phyloP scores from a whole-genome alignment of 176 grass and related monocot species.

The Thinopyrum elongatum region DNA sequence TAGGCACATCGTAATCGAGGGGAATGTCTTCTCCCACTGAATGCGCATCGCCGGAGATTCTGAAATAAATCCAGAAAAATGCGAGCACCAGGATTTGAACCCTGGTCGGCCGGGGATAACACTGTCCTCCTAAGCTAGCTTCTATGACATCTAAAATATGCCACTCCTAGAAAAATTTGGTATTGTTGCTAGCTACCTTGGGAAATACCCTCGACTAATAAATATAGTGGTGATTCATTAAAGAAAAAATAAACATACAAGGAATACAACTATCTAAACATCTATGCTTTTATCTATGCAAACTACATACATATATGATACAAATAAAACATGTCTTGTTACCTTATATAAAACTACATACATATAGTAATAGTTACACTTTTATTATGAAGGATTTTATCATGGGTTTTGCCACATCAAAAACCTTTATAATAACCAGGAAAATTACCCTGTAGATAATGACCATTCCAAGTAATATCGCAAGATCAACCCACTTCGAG shows the following conservation, averaged over 20 bases:
- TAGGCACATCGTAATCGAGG: too few relatives aligned
- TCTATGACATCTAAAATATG: too few relatives aligned
- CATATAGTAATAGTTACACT: neutral
- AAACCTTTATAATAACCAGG: conserved; percentile 30
- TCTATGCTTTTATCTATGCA: neutral
- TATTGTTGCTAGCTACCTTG: neutral
- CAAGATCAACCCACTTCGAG: conserved; percentile 63
- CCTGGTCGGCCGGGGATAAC: too few relatives aligned
- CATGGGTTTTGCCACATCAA: conserved; percentile 35
- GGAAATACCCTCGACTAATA: neutral
- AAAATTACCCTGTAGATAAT: conserved; percentile 52
- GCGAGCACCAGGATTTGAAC: too few relatives aligned
- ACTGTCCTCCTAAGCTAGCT: too few relatives aligned
- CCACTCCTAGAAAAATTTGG: too few relatives aligned
- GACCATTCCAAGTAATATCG: conserved; percentile 49
- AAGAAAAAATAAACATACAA: neutral
- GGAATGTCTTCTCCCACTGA: too few relatives aligned
- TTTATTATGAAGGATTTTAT: neutral
- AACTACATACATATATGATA: neutral
- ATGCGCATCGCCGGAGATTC: too few relatives aligned
- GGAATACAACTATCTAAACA: neutral
- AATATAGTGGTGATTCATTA: neutral
- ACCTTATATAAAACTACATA: too few relatives aligned
- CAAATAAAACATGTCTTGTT: neutral
- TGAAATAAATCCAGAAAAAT: too few relatives aligned